Evolutionary conservation across 2,329 filamentous ascomycete genomes (phyloP), one percentile per base, ranked within the genome.

Genomic region (Hawksworthiomyces lignivorus): DNA sequence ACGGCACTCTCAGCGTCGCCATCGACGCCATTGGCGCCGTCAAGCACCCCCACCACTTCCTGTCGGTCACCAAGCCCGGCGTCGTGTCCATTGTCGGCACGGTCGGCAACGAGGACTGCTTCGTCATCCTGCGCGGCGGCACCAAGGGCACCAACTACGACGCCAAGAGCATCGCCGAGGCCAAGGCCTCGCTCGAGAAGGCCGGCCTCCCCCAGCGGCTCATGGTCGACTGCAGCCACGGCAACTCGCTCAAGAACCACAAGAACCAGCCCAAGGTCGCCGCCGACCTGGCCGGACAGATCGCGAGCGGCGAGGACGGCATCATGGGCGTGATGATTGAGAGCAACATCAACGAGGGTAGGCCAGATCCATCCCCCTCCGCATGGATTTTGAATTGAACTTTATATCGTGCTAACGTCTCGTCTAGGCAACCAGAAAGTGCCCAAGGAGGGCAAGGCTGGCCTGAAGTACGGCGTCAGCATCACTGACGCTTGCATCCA

Each of bases 311-410:
- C 27, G 90, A 97, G 68, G 75, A 75, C 4, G 83, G 72, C 36
- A 92, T 98, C 57, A 90, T 96, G 79, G 92, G 92, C 56, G 87
- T 97, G 46, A 98, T 98, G 92, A 94, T 98, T 56, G 92, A 98
- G 72, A 94, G 86, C 64, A 86, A 97, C 64, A 94, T 97, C 67
- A 84, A 90, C 56, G 90, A 96, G 68, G 89, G 85, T 84, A 62
- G 56, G 72, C 3, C n/a, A n/a, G 24, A 8, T 26, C 24, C 24
- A 12, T 26, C 12, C 12, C 12, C 24, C 24, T 26, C 12, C n/a
- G n/a, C n/a, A n/a, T n/a, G n/a, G n/a, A n/a, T 52, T n/a, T 22
- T 12, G 8, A 26, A 26, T 12, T 26, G 24, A 26, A 8, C n/a
- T 12, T 7, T 26, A 12, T 31, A 7, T n/a, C 12, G 15, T 11